Percentiles rank a stretch among this genome's conserved stretches.
phyloP scores from a whole-genome alignment of 306 rosid genomes.

The Ammopiptanthus mongolicus region DNA sequence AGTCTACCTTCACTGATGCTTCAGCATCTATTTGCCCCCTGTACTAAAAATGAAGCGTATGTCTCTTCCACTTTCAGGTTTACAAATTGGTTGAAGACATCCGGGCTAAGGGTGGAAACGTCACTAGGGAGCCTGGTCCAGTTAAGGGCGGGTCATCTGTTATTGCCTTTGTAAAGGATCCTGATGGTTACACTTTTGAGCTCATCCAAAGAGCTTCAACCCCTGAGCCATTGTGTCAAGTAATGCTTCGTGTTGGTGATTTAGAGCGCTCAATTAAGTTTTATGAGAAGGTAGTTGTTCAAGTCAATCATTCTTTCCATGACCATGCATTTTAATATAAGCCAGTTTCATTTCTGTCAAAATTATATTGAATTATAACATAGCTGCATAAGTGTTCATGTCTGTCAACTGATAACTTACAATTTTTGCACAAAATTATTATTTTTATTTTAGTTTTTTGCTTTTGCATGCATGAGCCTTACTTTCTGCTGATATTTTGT shows the following conservation, averaged over 20 bases:
- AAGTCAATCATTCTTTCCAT: neutral
- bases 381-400: neutral
- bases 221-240: slow-evolving; percentile 88
- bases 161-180: slow-evolving; percentile 88
- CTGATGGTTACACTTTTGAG: slow-evolving; percentile 87
- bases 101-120: slow-evolving; percentile 65
- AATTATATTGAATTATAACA: neutral
- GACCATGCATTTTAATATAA: neutral
- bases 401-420: neutral
- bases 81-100: slow-evolving; percentile 70
- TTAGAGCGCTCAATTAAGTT: slow-evolving; percentile 83
- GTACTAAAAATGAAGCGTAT: slow-evolving; percentile 15
- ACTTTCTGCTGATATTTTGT: slow-evolving; percentile 2
- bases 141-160: slow-evolving; percentile 69
- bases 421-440: neutral
- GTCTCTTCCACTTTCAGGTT: slow-evolving; percentile 42
- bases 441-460: neutral
- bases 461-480: neutral
- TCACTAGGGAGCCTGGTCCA: slow-evolving; percentile 93
- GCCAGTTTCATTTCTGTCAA: neutral
- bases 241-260: slow-evolving; percentile 97
- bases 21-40: neutral
- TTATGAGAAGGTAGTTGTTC: slow-evolving; percentile 69
- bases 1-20: neutral
- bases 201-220: slow-evolving; percentile 74